Evolutionary conservation across 306 rosid genomes (phyloP), one percentile per base, ranked within the genome.

Genomic region (Castanea mollissima): DNA sequence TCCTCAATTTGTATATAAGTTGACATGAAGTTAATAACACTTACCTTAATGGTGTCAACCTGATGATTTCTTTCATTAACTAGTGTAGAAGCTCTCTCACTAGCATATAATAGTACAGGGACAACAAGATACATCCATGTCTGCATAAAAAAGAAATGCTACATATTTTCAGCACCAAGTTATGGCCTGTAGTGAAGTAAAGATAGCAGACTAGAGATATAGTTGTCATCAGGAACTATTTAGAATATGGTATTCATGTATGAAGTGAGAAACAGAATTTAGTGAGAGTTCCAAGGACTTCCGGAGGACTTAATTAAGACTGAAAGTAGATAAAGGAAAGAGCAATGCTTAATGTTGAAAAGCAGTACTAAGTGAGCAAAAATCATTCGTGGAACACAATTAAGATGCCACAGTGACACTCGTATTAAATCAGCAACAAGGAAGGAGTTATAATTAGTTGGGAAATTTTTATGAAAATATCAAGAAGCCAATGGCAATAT

Each of bases 91-190:
- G 72, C 18, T 54, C 98, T 86, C 85, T 95, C 99, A 5, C 49
- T 71, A 11, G 91, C 90, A 71, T 95, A 92, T 76, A 95, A 82
- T 20, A 76, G 11, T 38, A 90, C 44, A 57, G 97, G 99, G 63
- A 85, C 69, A 60, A 73, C 79, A 29, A 90, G 76, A 85, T 95
- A 95, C 99, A 95, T 95, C 99, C 99, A 95, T 75, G 99, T 91
- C 99, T 95, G 93, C 85, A 78, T 13, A 31, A 32, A 77, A 74
- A 77, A 68, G 70, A 49, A 64, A 74, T 12, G 27, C 46, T 54
- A 85, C 25, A 31, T 18, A 32, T 56, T 76, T 73, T 44, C 55
- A 32, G 34, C 55, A 27, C 23, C 74, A 44, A 72, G 62, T 54
- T n/a, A 32, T 65, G 70, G 68, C 23, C 64, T 10, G 16, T 20